phyloP scores from a whole-genome alignment of 768 basidiomycete species.

The Hygrophorus russula region DNA sequence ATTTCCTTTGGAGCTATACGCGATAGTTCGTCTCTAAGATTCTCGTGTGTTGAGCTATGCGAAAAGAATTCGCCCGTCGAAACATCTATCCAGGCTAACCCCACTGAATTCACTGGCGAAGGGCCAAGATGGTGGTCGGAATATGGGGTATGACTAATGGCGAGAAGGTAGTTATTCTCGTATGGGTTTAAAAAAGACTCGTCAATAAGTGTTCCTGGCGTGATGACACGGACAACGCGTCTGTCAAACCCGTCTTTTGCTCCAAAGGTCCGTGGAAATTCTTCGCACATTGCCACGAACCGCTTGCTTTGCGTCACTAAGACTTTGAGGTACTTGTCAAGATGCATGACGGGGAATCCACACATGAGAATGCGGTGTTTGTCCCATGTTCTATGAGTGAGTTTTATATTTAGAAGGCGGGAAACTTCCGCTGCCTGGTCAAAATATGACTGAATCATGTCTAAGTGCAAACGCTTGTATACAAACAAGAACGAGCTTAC shows the following conservation, averaged over 20 bases:
- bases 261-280: constrained; percentile 51
- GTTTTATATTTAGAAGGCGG: constrained; percentile 68
- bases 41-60: constrained; percentile 40
- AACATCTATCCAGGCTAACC: constrained; percentile 90
- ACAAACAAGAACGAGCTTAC: constrained; percentile 26
- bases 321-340: constrained; percentile 79
- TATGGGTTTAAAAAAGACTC: constrained; percentile 78
- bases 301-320: constrained; percentile 75
- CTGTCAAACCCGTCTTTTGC: constrained; percentile 55
- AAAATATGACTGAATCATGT: constrained; percentile 69
- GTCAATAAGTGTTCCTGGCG: constrained; percentile 90
- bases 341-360: constrained; percentile 79
- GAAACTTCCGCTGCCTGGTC: constrained; percentile 79
- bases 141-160: constrained; percentile 28
- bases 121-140: neutral
- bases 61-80: constrained; percentile 92
- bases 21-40: constrained; percentile 69
- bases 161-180: constrained; percentile 85
- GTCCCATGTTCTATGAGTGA: constrained; percentile 69
- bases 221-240: constrained; percentile 78
- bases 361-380: constrained; percentile 68
- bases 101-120: constrained; percentile 21
- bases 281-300: constrained; percentile 91
- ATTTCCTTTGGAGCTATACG: constrained; percentile 78
- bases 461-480: constrained; percentile 6